Base-by-base conservation (phyloP, 257 asterid species). In the Parsonsia alboflavescens region DNA sequence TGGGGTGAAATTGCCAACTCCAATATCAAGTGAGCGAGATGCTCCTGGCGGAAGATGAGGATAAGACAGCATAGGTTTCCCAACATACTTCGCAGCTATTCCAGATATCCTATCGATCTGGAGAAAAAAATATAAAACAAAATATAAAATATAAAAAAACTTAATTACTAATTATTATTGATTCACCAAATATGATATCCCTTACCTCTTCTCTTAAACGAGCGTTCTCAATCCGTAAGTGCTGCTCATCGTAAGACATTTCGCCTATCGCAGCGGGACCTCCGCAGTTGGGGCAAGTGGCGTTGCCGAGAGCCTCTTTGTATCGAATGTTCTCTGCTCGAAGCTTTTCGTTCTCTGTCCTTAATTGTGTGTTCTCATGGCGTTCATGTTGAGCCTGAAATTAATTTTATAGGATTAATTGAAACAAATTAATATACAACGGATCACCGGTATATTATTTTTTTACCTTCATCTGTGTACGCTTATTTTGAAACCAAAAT, bases 401-500 rank as follows among this genome's bases (percentile, higher is more conserved):
- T 22, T 17, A 10, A 63, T 63, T 16, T n/a, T 15, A 33, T 63
- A 19, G 33, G 39, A 33, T 33, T 33, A 33, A 33, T 33, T 33
- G 39, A 33, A n/a, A 33, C 39, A 33, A 33, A 33, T 33, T 33
- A 3, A n/a, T n/a, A n/a, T n/a, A n/a, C n/a, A n/a, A n/a, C n/a
- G 39, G 39, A 33, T 1, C 39, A 33, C 39, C 39, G 3, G 39
- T 33, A 33, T 33, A 33, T 1, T n/a, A n/a, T n/a, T n/a, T n/a
- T 1, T 33, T 53, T 49, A 76, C 84, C 81, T 80, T 80, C 80
- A 80, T 80, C 22, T 80, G 84, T 0, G 98, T 93, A 22, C 98
- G 96, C 75, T 93, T 93, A 86, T 93, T 93, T 66, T 93, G 98
- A 78, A 93, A 93, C 98, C 98, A 93, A 77, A 93, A 93, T 56